A percentile compares a stretch with the other conserved stretches of the same genome.
phyloP scores from a whole-genome alignment of 108 stramenopile species.

The Nitzschia sp. region DNA sequence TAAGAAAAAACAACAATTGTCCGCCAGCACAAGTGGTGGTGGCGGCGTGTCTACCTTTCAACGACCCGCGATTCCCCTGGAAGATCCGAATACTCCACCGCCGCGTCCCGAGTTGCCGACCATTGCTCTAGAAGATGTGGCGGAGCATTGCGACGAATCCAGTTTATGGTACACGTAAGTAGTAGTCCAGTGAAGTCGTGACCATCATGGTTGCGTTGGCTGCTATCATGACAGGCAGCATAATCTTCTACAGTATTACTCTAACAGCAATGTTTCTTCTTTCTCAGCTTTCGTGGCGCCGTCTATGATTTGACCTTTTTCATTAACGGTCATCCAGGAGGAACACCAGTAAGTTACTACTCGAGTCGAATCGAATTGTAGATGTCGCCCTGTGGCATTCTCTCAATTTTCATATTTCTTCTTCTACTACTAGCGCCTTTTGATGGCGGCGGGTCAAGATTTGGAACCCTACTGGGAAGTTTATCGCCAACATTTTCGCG shows the following conservation, averaged over 20 bases:
- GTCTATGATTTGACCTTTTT: slow-evolving; percentile 86
- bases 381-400: slow-evolving; percentile 49
- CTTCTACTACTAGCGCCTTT: slow-evolving; percentile 56
- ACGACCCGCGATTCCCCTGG: not conserved
- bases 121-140: slow-evolving; percentile 31
- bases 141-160: slow-evolving; percentile 47
- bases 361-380: no score
- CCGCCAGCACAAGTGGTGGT: not conserved
- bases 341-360: slow-evolving; percentile 28
- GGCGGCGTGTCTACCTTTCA: not conserved
- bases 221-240: no score
- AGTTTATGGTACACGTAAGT: slow-evolving; percentile 62
- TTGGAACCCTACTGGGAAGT: slow-evolving; percentile 86
- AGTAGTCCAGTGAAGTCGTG: no score
- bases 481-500: slow-evolving; percentile 53
- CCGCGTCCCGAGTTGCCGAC: slow-evolving; percentile 39
- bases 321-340: slow-evolving; percentile 50
- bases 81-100: slow-evolving; percentile 29
- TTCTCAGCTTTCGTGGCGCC: slow-evolving; percentile 16
- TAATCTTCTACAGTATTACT: no score
- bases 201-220: no score
- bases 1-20: not conserved
- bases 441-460: slow-evolving; percentile 77
- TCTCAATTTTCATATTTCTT: not conserved
- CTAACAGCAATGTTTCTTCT: no score